phyloP scores from a whole-genome alignment of 2,329 filamentous ascomycete genomes.

The Biscogniauxia marginata region DNA sequence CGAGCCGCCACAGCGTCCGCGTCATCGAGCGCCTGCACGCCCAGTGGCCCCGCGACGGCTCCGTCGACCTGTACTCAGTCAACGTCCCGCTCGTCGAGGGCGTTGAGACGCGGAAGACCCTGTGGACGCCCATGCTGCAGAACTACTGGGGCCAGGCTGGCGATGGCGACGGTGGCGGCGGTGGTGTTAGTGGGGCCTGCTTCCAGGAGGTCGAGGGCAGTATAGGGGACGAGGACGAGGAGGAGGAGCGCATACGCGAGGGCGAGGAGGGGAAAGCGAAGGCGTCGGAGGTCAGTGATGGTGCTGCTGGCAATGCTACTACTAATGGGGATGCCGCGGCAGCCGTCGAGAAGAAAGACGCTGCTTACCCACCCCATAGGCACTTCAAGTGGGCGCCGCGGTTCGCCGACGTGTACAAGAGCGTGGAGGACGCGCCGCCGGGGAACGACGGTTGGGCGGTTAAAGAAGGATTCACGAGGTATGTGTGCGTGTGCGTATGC shows the following conservation, averaged over 20 bases:
- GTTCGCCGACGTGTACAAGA: slow-evolving; percentile 83
- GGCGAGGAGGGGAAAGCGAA: slow-evolving; percentile 41
- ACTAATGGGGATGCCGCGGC: not conserved
- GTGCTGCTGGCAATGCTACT: slow-evolving; percentile 30
- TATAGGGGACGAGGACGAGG: slow-evolving; percentile 61
- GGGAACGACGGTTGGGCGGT: slow-evolving; percentile 95
- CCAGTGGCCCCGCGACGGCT: slow-evolving; percentile 67
- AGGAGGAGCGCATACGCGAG: slow-evolving; percentile 73
- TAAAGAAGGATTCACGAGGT: slow-evolving; percentile 84
- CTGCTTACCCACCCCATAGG: slow-evolving; percentile 64
- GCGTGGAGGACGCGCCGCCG: slow-evolving; percentile 73
- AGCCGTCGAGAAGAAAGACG: slow-evolving; percentile 26
- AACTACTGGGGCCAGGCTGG: slow-evolving; percentile 79
- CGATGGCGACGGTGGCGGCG: too few relatives aligned
- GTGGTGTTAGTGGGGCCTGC: too few relatives aligned
- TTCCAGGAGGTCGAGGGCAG: slow-evolving; percentile 77
- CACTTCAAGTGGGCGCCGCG: slow-evolving; percentile 94
- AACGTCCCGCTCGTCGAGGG: slow-evolving; percentile 84
- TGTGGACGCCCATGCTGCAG: slow-evolving; percentile 86
- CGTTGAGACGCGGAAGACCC: slow-evolving; percentile 67
- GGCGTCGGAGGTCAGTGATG: slow-evolving; percentile 23
- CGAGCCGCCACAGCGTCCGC: slow-evolving; percentile 69
- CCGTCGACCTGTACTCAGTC: slow-evolving; percentile 82
- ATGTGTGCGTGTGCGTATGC: too few relatives aligned
- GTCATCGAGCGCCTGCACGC: slow-evolving; percentile 76